A percentile compares a stretch with the other conserved stretches of the same genome.
Conservation (phyloP, 345 rosid species). For the Pseudoturritis turrita region DNA sequence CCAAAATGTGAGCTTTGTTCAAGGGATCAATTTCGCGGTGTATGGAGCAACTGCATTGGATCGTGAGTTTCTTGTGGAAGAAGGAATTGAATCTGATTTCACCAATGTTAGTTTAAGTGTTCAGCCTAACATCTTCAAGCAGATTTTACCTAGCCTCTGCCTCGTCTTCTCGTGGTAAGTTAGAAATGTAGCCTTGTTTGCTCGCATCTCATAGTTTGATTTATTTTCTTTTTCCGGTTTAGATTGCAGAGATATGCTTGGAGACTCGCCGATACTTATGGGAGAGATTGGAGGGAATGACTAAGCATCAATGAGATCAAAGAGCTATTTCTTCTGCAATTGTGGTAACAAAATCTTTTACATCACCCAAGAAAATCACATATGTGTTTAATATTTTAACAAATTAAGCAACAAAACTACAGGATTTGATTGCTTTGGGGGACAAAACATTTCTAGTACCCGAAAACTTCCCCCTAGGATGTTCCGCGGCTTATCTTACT, state of each 20-base stretch:
- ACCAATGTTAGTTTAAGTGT: slow-evolving; percentile 37
- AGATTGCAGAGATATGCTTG: slow-evolving; percentile 36
- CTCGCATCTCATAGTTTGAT: neutral
- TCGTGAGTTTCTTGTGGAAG: slow-evolving; percentile 17
- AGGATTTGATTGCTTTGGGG: slow-evolving; percentile 46
- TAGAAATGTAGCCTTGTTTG: neutral
- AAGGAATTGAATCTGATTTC: slow-evolving; percentile 22
- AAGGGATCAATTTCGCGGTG: slow-evolving; percentile 53
- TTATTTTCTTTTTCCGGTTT: neutral
- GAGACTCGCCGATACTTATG: slow-evolving; percentile 38
- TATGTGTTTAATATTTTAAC: neutral
- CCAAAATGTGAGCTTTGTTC: slow-evolving; percentile 22
- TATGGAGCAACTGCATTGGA: slow-evolving; percentile 50
- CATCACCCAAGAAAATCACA: neutral
- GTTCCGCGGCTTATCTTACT: slow-evolving; percentile 31
- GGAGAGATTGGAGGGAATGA: slow-evolving; percentile 67
- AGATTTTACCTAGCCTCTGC: slow-evolving; percentile 40
- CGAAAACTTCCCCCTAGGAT: slow-evolving; percentile 42
- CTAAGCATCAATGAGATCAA: slow-evolving; percentile 21
- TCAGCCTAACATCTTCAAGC: slow-evolving; percentile 39
- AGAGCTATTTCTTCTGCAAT: slow-evolving; percentile 34
- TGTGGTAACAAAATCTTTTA: slow-evolving; percentile 25
- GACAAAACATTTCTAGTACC: slow-evolving; percentile 45
- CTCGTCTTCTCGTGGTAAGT: slow-evolving; percentile 31
- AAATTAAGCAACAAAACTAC: neutral